Evolutionary conservation across 176 grass and related monocot species (phyloP).

Genomic region (Bonia amplexicaulis): DNA sequence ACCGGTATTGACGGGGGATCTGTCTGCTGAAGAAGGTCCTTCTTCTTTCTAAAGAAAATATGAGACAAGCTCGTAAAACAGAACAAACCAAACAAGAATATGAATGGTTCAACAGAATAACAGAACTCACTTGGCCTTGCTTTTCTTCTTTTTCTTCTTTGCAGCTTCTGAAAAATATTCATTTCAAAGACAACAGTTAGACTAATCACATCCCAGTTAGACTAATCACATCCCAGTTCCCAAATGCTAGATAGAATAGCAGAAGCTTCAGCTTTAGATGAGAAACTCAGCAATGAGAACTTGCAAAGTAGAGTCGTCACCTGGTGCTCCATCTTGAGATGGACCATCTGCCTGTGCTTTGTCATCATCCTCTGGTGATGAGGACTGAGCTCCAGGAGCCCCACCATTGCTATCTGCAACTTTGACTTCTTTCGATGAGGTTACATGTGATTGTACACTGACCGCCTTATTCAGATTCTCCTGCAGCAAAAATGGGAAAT

Average conservation of each 20-base stretch:
- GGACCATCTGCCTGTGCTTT: constrained; percentile 37
- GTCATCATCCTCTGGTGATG: constrained; percentile 44
- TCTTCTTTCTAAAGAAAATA: constrained; percentile 68
- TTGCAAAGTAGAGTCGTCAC: constrained; percentile 34
- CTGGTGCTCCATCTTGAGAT: constrained; percentile 50
- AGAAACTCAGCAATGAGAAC: not conserved
- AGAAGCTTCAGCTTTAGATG: not conserved
- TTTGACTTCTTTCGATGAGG: constrained; percentile 27
- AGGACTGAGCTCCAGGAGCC: constrained; percentile 20
- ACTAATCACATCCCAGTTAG: constrained; percentile 2
- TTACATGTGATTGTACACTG: constrained; percentile 11
- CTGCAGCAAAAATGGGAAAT: not conserved
- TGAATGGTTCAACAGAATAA: constrained; percentile 15
- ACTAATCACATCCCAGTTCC: not conserved
- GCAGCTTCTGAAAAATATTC: constrained; percentile 27
- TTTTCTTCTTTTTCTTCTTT: constrained; percentile 94
- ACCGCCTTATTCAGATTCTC: constrained; percentile 17
- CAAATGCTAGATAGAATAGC: constrained; percentile 14
- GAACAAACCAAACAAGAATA: constrained; percentile 16
- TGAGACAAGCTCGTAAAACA: not conserved
- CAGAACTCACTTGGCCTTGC: constrained; percentile 53
- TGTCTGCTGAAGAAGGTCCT: constrained; percentile 67
- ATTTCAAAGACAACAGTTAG: constrained; percentile 22
- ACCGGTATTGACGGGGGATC: constrained; percentile 86
- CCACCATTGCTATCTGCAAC: constrained; percentile 14